A percentile compares a stretch with the other conserved stretches of the same genome.
These are phyloP conservation scores for Colletotrichum tanaceti DNA, from an alignment of 2,329 filamentous ascomycete species.

Conservation along the genomic window DNA sequence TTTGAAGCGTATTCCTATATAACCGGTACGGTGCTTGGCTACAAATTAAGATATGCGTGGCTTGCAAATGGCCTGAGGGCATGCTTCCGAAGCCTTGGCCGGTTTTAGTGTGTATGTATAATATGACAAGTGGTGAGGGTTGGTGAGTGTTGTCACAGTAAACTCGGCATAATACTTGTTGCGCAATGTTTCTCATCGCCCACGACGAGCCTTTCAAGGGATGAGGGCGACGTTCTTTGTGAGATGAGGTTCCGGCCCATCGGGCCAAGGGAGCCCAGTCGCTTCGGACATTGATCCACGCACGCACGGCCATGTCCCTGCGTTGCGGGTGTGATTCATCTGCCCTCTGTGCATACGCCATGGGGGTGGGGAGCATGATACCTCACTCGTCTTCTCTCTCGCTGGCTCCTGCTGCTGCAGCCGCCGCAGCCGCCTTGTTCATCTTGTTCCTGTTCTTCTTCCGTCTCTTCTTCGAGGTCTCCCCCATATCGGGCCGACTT, in stretches of 20 bases:
- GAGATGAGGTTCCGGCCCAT: conserved; percentile 21
- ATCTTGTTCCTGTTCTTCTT: conserved; percentile 42
- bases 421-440: conserved; percentile 23
- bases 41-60: conserved; percentile 20
- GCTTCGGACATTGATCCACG: conserved; percentile 3
- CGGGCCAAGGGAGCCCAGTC: conserved; percentile 28
- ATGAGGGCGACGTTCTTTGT: conserved; percentile 7
- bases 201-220: conserved; percentile 11
- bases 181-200: neutral
- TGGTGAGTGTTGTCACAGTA: neutral
- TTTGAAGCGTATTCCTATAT: conserved; percentile 35
- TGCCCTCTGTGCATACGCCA: neutral
- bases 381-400: neutral
- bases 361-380: neutral
- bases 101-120: conserved; percentile 10
- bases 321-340: too few species aligned
- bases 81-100: conserved; percentile 18
- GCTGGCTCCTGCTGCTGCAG: neutral
- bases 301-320: neutral
- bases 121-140: neutral
- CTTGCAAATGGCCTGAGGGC: conserved; percentile 33
- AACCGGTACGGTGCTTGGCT: neutral
- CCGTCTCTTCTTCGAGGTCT: conserved; percentile 45
- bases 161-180: neutral
- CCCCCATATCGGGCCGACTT: conserved; percentile 1